Percentiles rank a stretch among this genome's conserved stretches.
Evolutionary conservation across 345 rosid species (phyloP).

Genomic region (Jatropha curcas): DNA sequence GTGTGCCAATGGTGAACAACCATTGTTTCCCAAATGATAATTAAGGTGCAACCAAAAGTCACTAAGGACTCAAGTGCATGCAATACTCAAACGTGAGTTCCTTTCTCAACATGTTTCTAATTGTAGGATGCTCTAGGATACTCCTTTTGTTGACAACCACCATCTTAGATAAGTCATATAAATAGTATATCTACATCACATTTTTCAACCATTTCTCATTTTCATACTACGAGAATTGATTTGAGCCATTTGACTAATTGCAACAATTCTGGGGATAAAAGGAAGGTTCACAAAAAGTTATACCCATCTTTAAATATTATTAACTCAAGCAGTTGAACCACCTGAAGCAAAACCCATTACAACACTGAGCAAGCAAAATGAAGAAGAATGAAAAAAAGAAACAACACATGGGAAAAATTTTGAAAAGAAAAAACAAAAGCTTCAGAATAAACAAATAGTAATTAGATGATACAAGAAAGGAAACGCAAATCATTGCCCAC

Average conservation of each 20-base stretch:
- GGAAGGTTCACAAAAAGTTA: not conserved
- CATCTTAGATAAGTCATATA: not conserved
- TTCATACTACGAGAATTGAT: not conserved
- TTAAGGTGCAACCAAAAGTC: not conserved
- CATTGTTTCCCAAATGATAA: not conserved
- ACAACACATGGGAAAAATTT: constrained; percentile 24
- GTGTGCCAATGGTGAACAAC: not conserved
- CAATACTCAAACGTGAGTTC: not conserved
- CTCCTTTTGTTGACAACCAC: not conserved
- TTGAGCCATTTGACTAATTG: not conserved
- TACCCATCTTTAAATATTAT: not conserved
- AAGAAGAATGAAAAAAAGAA: constrained; percentile 8
- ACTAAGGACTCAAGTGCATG: not conserved
- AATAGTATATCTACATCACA: not conserved
- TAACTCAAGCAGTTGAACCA: constrained; percentile 35
- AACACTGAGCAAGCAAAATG: constrained; percentile 23
- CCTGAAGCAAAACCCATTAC: constrained; percentile 29
- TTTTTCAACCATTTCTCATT: not conserved
- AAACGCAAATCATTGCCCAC: constrained; percentile 36
- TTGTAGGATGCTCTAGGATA: not conserved
- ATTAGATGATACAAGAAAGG: constrained; percentile 24
- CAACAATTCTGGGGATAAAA: not conserved
- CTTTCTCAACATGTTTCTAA: not conserved
- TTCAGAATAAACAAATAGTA: constrained; percentile 23
- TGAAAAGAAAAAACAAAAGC: not conserved